Conservation (phyloP, 2,329 filamentous ascomycete genomes). For the Scedosporium minutisporum region DNA sequence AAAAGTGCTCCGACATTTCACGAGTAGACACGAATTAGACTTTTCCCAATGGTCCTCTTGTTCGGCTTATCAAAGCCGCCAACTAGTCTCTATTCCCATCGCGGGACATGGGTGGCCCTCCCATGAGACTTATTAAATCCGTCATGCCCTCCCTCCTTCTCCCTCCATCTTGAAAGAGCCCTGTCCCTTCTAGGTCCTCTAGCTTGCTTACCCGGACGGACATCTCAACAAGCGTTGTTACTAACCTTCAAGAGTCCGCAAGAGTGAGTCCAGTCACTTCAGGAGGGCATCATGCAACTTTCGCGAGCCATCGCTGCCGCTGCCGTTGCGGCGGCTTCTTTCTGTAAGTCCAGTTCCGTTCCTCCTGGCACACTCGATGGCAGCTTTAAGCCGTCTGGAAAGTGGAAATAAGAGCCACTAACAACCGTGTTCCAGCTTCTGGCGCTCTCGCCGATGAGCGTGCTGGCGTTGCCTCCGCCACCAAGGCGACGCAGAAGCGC, state of each 20-base stretch:
- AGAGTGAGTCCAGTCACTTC: background rate
- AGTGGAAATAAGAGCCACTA: too few relatives aligned
- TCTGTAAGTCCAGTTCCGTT: background rate
- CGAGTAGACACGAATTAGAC: background rate
- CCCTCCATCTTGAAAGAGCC: background rate
- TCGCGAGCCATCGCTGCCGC: conserved; percentile 2
- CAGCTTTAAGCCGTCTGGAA: too few relatives aligned
- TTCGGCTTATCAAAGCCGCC: conserved; percentile 1
- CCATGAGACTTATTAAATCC: background rate
- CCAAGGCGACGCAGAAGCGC: background rate
- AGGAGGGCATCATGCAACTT: background rate
- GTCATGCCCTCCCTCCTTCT: background rate
- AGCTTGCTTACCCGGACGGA: background rate
- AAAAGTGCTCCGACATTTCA: background rate
- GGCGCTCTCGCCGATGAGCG: background rate
- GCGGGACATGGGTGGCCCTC: background rate
- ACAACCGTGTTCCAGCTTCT: background rate
- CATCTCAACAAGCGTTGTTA: background rate
- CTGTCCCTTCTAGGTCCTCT: background rate
- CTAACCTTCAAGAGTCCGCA: background rate
- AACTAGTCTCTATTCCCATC: background rate
- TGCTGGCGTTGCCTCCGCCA: background rate
- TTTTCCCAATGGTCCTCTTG: background rate
- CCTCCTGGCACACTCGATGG: too few relatives aligned
- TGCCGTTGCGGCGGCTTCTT: conserved; percentile 5